phyloP scores from a whole-genome alignment of 2,329 filamentous ascomycete species.

The Ceratocystis harringtonii region DNA sequence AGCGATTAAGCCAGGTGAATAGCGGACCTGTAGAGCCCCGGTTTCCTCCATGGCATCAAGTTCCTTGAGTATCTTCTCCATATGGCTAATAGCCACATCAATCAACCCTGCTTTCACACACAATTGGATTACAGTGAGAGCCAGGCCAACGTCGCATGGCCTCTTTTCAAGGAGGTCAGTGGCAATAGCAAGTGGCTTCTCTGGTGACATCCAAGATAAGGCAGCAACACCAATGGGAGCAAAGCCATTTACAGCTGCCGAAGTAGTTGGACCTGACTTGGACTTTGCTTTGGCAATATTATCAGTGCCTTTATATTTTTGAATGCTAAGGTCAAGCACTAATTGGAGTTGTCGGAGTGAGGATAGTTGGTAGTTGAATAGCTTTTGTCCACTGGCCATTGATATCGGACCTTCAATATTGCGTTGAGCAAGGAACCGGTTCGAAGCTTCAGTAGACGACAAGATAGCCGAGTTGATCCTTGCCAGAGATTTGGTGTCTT shows the following conservation, averaged over 20 bases:
- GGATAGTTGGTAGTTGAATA: slow-evolving; percentile 53
- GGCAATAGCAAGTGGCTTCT: slow-evolving; percentile 12
- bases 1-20: slow-evolving; percentile 71
- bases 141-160: slow-evolving; percentile 50
- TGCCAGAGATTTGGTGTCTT: slow-evolving; percentile 49
- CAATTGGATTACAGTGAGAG: slow-evolving; percentile 67
- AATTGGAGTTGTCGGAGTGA: slow-evolving; percentile 42
- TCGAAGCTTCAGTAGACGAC: slow-evolving; percentile 29
- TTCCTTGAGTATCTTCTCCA: slow-evolving; percentile 60
- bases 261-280: background rate
- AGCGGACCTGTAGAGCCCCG: slow-evolving; percentile 54
- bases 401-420: slow-evolving; percentile 40
- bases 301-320: slow-evolving; percentile 35
- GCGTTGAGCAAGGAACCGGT: slow-evolving; percentile 54
- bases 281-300: slow-evolving; percentile 6
- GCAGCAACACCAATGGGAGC: slow-evolving; percentile 16
- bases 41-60: slow-evolving; percentile 47
- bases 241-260: slow-evolving; percentile 13
- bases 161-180: slow-evolving; percentile 10
- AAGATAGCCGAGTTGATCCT: slow-evolving; percentile 45
- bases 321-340: slow-evolving; percentile 43
- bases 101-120: slow-evolving; percentile 59
- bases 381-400: slow-evolving; percentile 42
- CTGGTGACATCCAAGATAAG: slow-evolving; percentile 1
- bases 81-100: slow-evolving; percentile 55